phyloP scores from a whole-genome alignment of 2,329 filamentous ascomycete species.

The Diplodia sapinea region DNA sequence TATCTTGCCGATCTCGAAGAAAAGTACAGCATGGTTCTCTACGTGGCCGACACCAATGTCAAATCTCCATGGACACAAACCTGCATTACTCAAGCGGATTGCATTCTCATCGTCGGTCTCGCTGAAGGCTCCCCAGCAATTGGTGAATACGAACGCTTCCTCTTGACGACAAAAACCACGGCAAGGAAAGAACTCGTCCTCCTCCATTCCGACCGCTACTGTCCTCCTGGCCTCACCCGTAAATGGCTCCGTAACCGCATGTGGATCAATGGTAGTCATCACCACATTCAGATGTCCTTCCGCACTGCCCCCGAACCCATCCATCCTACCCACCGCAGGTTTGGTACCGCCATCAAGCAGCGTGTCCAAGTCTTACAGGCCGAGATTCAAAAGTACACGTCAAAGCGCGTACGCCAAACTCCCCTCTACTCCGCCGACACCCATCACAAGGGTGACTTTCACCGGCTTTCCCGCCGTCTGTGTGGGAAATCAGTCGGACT shows the following conservation, averaged over 20 bases:
- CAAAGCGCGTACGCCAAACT: conserved; percentile 84
- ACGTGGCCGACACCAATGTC: conserved; percentile 94
- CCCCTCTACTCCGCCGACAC: conserved; percentile 90
- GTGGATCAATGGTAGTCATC: conserved; percentile 98
- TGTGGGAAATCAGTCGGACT: conserved; percentile 95
- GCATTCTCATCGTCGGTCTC: conserved; percentile 88
- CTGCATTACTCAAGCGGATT: conserved; percentile 95
- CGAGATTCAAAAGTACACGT: conserved; percentile 98
- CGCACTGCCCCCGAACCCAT: conserved; percentile 76
- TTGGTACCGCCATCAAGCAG: conserved; percentile 87
- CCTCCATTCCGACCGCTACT: conserved; percentile 87
- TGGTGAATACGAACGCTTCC: conserved; percentile 94
- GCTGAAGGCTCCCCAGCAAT: conserved; percentile 89
- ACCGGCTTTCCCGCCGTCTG: conserved; percentile 84
- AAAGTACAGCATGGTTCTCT: conserved; percentile 93
- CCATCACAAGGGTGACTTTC: conserved; percentile 95
- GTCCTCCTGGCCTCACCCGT: conserved; percentile 79
- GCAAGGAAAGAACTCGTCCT: conserved; percentile 91
- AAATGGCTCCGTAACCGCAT: conserved; percentile 87
- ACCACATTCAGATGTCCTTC: conserved; percentile 96
- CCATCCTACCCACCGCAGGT: conserved; percentile 74
- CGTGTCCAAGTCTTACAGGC: conserved; percentile 93
- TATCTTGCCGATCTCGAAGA: conserved; percentile 97
- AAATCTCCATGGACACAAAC: conserved; percentile 99
- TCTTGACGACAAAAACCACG: conserved; percentile 96